These are phyloP conservation scores for Fusarium sp. DNA, from an alignment of 2,329 filamentous ascomycete genomes.

Conservation along the genomic window DNA sequence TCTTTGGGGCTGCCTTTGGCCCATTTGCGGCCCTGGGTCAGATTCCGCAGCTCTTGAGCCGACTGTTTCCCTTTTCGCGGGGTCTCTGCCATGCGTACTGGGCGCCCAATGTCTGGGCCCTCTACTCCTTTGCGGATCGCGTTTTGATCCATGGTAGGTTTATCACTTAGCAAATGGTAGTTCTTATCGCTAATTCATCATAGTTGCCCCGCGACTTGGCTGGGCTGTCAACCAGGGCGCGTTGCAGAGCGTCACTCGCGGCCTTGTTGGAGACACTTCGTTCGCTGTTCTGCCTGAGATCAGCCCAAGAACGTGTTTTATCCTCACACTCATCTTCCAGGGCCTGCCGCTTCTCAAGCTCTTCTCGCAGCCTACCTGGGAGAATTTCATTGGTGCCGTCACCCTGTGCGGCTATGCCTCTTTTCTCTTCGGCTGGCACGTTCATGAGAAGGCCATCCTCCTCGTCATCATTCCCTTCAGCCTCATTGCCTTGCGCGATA, in stretches of 20 bases:
- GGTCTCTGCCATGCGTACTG: conserved; percentile 98
- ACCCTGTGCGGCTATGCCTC: conserved; percentile 96
- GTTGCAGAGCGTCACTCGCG: conserved; percentile 89
- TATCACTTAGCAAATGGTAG: too few species aligned
- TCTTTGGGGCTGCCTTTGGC: conserved; percentile 87
- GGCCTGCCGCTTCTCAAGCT: conserved; percentile 83
- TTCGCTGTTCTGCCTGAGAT: conserved; percentile 95
- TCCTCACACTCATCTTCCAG: conserved; percentile 86
- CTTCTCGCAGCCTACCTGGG: conserved; percentile 84
- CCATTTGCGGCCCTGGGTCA: conserved; percentile 88
- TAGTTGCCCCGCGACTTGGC: conserved; percentile 85
- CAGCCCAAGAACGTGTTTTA: conserved; percentile 82
- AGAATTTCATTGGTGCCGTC: conserved; percentile 87
- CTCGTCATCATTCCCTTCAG: conserved; percentile 96
- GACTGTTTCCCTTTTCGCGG: conserved; percentile 93
- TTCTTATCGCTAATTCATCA: conserved; percentile 17
- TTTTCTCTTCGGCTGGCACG: conserved; percentile 98
- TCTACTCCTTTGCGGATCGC: conserved; percentile 93
- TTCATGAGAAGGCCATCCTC: conserved; percentile 96
- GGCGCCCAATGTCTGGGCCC: conserved; percentile 96
- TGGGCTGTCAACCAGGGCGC: conserved; percentile 79
- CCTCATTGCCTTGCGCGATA: conserved; percentile 88
- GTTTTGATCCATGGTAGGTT: conserved; percentile 80
- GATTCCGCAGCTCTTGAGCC: conserved; percentile 82
- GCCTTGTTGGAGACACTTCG: conserved; percentile 90